Evolutionary conservation across 345 rosid genomes (phyloP), one percentile per base, ranked within the genome.

Genomic region (Moringa oleifera): DNA sequence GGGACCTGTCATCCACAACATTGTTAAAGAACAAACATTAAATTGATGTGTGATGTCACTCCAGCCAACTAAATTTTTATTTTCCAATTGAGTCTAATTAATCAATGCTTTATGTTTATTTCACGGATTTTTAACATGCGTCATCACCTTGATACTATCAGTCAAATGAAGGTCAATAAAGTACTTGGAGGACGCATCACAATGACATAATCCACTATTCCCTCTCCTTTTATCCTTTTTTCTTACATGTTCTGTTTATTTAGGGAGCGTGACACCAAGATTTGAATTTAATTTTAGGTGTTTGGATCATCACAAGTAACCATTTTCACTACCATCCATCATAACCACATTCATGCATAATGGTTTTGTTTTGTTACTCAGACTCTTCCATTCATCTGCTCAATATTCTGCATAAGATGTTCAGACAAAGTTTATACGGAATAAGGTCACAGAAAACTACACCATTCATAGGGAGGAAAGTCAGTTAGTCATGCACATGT

Each of bases 1-100:
- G 99, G 97, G 28, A 86, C 96, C 99, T 93, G 85, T 69, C 60
- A 64, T 45, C 56, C 41, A 75, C 28, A 63, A 20, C 25, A 45
- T 54, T 31, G 18, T 58, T 63, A 20, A 61, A 51, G 58, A 63
- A 31, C 21, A 24, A 57, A 25, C 36, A 49, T 11, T 4, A 41
- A 41, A 41, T n/a, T 9, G 47, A 15, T 41, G 2, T 11, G 12
- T 41, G 13, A 41, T 41, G 17, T 41, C 13, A 41, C 47, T 7
- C 33, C 47, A 41, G 16, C 47, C 17, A 4, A 4, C 12, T 15
- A 41, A 9, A 11, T 41, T 16, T 41, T 41, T 5, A 41, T 9
- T 15, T 11, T 41, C 12, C 47, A 41, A 7, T 7, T 41, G 47
- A 41, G 12, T 41, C 47, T 41, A 7, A 16, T 5, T 15, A 4